Evolutionary conservation across 179 eudicot genomes (phyloP).

Genomic region (Sideroxylon spinosum): DNA sequence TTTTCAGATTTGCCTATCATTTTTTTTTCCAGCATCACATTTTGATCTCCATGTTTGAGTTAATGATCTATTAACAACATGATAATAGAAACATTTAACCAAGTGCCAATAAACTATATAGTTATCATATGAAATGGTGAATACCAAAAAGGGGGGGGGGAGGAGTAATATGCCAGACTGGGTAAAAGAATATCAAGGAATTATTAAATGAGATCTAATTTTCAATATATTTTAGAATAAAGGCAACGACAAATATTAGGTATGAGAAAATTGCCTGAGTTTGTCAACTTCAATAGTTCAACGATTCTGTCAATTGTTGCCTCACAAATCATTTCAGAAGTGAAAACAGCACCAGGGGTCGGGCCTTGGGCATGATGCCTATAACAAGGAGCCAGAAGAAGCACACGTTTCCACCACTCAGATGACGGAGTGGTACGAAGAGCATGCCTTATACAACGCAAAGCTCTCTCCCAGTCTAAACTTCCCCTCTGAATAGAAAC

Average conservation of each 20-base stretch:
- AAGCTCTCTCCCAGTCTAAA: constrained; percentile 96
- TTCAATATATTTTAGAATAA: neutral
- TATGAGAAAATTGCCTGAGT: constrained; percentile 61
- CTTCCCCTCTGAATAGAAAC: constrained; percentile 81
- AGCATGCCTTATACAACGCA: constrained; percentile 89
- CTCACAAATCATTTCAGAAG: constrained; percentile 92
- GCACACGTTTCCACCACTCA: constrained; percentile 98
- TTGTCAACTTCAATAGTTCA: constrained; percentile 83
- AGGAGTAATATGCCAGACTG: neutral
- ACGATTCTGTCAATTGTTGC: constrained; percentile 86
- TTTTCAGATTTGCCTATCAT: neutral
- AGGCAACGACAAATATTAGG: neutral
- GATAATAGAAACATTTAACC: no score
- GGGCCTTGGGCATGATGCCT: constrained; percentile 51
- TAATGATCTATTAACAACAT: neutral
- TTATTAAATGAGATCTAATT: neutral
- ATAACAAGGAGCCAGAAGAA: constrained; percentile 78
- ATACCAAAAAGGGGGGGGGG: neutral
- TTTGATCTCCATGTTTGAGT: neutral
- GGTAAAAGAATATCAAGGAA: neutral
- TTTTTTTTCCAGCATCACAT: neutral
- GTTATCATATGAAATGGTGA: no score
- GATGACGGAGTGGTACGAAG: constrained; percentile 89
- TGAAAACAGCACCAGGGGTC: constrained; percentile 90
- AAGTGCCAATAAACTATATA: no score